These are phyloP conservation scores for Syzygium aromaticum DNA, from an alignment of 345 rosid genomes.

Conservation along the genomic window DNA sequence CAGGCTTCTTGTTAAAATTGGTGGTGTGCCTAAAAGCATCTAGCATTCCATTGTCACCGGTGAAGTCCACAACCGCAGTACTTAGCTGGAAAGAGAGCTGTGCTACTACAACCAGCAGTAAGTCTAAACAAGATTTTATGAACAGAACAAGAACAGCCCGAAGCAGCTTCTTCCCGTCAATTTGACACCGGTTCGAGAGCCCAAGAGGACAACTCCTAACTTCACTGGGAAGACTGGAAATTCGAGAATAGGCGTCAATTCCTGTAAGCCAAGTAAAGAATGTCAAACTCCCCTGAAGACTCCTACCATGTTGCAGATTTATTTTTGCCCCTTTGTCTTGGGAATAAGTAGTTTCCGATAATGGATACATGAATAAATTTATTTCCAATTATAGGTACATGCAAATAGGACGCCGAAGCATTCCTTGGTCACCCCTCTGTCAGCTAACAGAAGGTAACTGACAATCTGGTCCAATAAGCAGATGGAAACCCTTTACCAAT, in stretches of 20 bases:
- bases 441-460: constrained; percentile 38
- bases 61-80: constrained; percentile 3
- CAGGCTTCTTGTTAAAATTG: constrained; percentile 8
- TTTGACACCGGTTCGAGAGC: constrained; percentile 5
- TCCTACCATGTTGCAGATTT: constrained; percentile 32
- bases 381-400: constrained; percentile 28
- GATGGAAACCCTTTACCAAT: neutral
- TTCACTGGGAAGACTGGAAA: neutral
- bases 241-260: constrained; percentile 2
- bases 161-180: constrained; percentile 16
- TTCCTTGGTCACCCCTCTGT: too few species aligned
- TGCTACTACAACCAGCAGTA: neutral
- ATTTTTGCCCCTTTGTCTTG: neutral
- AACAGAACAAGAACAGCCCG: constrained; percentile 3
- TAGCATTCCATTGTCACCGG: constrained; percentile 10
- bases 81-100: constrained; percentile 11
- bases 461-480: neutral
- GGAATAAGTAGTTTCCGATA: neutral
- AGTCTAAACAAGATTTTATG: neutral
- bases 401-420: constrained; percentile 16
- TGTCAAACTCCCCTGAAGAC: constrained; percentile 55
- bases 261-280: constrained; percentile 28
- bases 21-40: neutral
- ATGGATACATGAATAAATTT: neutral
- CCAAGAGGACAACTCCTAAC: neutral